Conservation (phyloP, 129 eudicot species). For the Artemisia tridentata region DNA sequence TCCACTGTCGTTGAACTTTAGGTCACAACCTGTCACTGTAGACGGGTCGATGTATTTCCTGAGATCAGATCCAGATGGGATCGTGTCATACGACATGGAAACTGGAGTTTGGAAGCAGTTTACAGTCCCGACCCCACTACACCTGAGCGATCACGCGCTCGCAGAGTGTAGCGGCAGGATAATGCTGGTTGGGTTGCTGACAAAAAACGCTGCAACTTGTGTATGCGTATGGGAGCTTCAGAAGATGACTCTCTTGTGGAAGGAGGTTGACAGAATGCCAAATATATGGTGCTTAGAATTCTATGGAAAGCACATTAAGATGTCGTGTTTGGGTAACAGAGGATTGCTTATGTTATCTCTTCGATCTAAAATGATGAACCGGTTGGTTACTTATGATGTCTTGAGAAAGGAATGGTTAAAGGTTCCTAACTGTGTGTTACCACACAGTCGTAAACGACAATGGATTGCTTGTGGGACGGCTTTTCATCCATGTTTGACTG, state of each 20-base stretch:
- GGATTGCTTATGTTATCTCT: slow-evolving; percentile 92
- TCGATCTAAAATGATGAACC: slow-evolving; percentile 78
- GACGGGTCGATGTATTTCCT: slow-evolving; percentile 61
- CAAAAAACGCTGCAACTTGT: slow-evolving; percentile 93
- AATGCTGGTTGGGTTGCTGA: slow-evolving; percentile 85
- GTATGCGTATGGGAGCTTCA: slow-evolving; percentile 98
- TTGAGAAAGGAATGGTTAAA: slow-evolving; percentile 70
- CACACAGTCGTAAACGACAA: slow-evolving; percentile 69
- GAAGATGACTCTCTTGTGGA: slow-evolving; percentile 95
- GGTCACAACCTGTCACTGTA: slow-evolving; percentile 77
- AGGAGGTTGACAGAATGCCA: slow-evolving; percentile 99
- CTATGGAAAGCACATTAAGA: slow-evolving; percentile 92
- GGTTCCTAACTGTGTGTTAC: slow-evolving; percentile 81
- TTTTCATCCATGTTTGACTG: slow-evolving; percentile 81
- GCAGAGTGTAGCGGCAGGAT: slow-evolving; percentile 78
- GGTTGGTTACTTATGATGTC: slow-evolving; percentile 71
- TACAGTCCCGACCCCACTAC: slow-evolving; percentile 64
- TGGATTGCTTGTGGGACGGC: slow-evolving; percentile 94
- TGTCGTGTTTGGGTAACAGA: slow-evolving; percentile 95
- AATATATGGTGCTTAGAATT: slow-evolving; percentile 97
- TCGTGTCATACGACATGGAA: slow-evolving; percentile 58
- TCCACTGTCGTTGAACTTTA: slow-evolving; percentile 72
- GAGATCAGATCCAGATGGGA: slow-evolving; percentile 85
- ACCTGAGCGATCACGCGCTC: slow-evolving; percentile 62
- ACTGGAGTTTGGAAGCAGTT: slow-evolving; percentile 71